Percentiles rank a stretch among this genome's conserved stretches.
Evolutionary conservation across 2,329 filamentous ascomycete genomes (phyloP).

Genomic region (Sporothrix curviconia): DNA sequence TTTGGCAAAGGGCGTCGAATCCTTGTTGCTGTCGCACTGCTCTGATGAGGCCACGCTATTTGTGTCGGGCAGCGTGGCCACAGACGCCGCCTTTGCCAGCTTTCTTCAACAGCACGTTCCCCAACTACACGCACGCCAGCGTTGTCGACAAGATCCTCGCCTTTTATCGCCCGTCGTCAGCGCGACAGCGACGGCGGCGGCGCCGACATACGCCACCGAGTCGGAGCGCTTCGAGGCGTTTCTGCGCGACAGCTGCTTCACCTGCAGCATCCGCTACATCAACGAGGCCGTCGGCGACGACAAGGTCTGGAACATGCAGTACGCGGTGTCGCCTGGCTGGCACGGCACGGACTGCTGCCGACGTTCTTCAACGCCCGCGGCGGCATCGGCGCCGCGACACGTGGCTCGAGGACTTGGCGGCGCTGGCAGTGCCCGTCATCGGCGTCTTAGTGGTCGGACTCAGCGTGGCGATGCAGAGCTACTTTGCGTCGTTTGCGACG

Average conservation of each 20-base stretch:
- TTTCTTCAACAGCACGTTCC: slow-evolving; percentile 28
- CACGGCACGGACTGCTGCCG: slow-evolving; percentile 36
- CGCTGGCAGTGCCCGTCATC: slow-evolving; percentile 26
- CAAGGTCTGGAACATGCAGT: slow-evolving; percentile 35
- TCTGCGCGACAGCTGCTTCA: slow-evolving; percentile 31
- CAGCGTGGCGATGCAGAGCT: slow-evolving; percentile 33
- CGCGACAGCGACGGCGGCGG: neutral
- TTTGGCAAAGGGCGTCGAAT: slow-evolving; percentile 25
- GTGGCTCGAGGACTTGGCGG: slow-evolving; percentile 22
- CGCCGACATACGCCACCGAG: slow-evolving; percentile 20
- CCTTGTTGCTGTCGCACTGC: slow-evolving; percentile 27
- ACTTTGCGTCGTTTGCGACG: slow-evolving; percentile 34
- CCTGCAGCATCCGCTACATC: slow-evolving; percentile 32
- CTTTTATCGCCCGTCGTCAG: slow-evolving; percentile 25
- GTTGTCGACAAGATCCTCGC: slow-evolving; percentile 24
- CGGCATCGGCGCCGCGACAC: slow-evolving; percentile 23
- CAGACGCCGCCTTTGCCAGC: slow-evolving; percentile 28
- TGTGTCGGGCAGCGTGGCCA: slow-evolving; percentile 24
- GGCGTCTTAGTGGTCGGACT: slow-evolving; percentile 29
- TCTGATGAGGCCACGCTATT: slow-evolving; percentile 27
- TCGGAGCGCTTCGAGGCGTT: slow-evolving; percentile 26
- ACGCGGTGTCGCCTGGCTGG: slow-evolving; percentile 32
- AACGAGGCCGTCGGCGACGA: slow-evolving; percentile 30
- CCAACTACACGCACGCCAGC: slow-evolving; percentile 26
- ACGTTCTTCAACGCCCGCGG: slow-evolving; percentile 32